phyloP scores from a whole-genome alignment of 805 yeast species.

The Metschnikowia sp. region DNA sequence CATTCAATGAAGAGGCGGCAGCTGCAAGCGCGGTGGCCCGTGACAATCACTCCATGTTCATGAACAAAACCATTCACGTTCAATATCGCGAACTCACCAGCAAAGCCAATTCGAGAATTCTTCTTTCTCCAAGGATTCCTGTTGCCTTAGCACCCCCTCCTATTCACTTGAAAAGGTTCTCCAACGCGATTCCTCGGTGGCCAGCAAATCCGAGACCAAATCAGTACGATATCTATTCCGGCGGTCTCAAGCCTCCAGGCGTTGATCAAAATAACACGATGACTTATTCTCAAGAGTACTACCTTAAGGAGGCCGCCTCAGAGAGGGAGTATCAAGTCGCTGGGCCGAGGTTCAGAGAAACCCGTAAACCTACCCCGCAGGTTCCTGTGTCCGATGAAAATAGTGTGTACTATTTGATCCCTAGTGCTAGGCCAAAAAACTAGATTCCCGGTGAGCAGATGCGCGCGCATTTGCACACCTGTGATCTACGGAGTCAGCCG shows the following conservation, averaged over 20 bases:
- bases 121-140: slow-evolving; percentile 22
- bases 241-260: slow-evolving; percentile 15
- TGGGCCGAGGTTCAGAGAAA: slow-evolving; percentile 8
- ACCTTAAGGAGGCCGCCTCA: slow-evolving; percentile 7
- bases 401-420: slow-evolving; percentile 14
- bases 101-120: slow-evolving; percentile 20
- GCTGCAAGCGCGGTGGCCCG: slow-evolving; percentile 86
- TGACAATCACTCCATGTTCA: slow-evolving; percentile 76
- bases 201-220: slow-evolving; percentile 5
- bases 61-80: slow-evolving; percentile 76
- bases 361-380: slow-evolving; percentile 6
- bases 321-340: slow-evolving; percentile 6
- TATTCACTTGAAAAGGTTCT: slow-evolving; percentile 44
- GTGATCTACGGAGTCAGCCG: background rate
- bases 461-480: slow-evolving; percentile 6
- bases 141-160: slow-evolving; percentile 77
- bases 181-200: slow-evolving; percentile 11
- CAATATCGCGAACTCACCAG: slow-evolving; percentile 65
- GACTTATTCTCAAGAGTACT: slow-evolving; percentile 11
- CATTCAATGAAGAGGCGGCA: slow-evolving; percentile 58
- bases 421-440: slow-evolving; percentile 11
- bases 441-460: background rate
- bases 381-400: slow-evolving; percentile 8
- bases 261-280: slow-evolving; percentile 9
- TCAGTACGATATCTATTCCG: slow-evolving; percentile 32